Base-by-base conservation (phyloP, 768 basidiomycete species). In the Terana coerulea region DNA sequence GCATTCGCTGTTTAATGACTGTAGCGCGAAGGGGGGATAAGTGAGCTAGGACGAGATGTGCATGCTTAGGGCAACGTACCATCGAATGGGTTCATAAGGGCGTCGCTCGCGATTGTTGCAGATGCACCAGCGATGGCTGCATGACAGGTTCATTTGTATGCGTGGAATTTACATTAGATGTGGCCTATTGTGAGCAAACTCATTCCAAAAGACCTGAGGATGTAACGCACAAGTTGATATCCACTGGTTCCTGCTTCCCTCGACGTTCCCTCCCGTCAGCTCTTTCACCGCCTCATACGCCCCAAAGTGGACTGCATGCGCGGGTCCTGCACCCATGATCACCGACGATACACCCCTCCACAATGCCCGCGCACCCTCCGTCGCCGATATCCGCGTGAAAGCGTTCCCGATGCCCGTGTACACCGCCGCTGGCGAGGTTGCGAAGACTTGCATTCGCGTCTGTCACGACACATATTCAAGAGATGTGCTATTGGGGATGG, bases 1-100 rank as follows among this genome's bases (percentile, higher is more conserved):
- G 97, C 97, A 99, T 98, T 46, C 97, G 84, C 75, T 99, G 97
- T 72, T 99, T 99, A 75, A 99, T 91, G 61, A 99, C 95, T 98
- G 67, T 21, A n/a, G n/a, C n/a, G 26, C 3, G 3, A 46, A 21
- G 10, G 24, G 22, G 50, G 58, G 47, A 54, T 49, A 54, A 56
- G 52, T 43, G 45, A 50, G 41, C 29, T 34, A 33, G 45, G 31
- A 35, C 40, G 43, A 49, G 51, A n/a, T 52, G 51, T 53, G 56
- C 56, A 42, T 30, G 39, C 42, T 54, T 30, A 47, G 9, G 46
- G 26, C 15, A 11, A 68, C 83, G 65, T 67, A 97, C 95, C 95
- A 72, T 99, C 97, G 64, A 99, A 99, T 2, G 97, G 97, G 68
- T 98, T 99, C 97, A 99, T 99, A 49, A 98, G 74, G 2, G 97